Evolutionary conservation across 345 rosid genomes (phyloP).

Genomic region (Boechera retrofracta): DNA sequence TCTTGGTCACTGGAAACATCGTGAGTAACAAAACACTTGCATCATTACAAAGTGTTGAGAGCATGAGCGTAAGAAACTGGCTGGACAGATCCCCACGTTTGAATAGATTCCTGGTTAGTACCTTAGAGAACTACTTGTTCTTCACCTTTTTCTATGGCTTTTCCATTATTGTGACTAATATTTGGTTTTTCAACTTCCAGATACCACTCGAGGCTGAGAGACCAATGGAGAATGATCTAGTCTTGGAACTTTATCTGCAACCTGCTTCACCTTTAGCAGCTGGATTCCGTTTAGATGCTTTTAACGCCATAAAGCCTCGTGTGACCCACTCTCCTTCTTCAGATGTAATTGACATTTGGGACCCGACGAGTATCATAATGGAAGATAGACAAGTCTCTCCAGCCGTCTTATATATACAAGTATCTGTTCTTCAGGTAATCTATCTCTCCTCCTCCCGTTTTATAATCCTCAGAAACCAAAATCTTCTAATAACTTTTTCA

Average conservation of each 20-base stretch:
- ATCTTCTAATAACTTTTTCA: neutral
- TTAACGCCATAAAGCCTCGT: conserved; percentile 76
- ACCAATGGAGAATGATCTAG: conserved; percentile 67
- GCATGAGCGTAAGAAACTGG: conserved; percentile 63
- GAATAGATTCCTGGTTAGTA: conserved; percentile 80
- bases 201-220: conserved; percentile 83
- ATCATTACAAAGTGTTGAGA: conserved; percentile 58
- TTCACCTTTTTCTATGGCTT: conserved; percentile 4
- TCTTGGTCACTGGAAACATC: conserved; percentile 71
- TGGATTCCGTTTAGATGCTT: conserved; percentile 90
- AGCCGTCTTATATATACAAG: conserved; percentile 79
- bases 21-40: conserved; percentile 53
- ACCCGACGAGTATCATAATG: conserved; percentile 59
- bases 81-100: conserved; percentile 82
- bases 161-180: conserved; percentile 7
- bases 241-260: conserved; percentile 78
- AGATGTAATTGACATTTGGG: conserved; percentile 61
- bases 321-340: conserved; percentile 84
- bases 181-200: conserved; percentile 48
- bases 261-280: conserved; percentile 78
- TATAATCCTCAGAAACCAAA: conserved; percentile 8
- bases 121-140: conserved; percentile 18
- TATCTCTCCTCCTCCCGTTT: neutral
- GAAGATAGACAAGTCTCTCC: conserved; percentile 86
- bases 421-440: conserved; percentile 81